Evolutionary conservation across 306 rosid species (phyloP).

Genomic region (Prunus padus): DNA sequence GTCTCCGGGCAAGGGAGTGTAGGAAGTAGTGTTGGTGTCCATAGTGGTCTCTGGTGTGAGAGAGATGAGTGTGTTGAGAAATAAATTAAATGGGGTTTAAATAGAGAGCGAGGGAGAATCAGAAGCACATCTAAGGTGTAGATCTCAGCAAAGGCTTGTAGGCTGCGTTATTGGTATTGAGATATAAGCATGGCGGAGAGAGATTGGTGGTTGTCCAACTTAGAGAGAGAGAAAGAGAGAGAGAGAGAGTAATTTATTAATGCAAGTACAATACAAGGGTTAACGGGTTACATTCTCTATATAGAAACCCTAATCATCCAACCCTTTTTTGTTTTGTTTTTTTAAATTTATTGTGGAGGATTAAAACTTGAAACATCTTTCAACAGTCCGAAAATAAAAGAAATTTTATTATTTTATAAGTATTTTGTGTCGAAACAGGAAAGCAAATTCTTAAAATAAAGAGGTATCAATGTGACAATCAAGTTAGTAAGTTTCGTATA

Average conservation of each 20-base stretch:
- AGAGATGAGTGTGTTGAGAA: neutral
- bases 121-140: too few species aligned
- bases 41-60: neutral
- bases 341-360: too few species aligned
- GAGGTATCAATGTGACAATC: neutral
- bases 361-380: too few species aligned
- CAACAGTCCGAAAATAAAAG: accelerated
- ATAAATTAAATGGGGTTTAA: neutral
- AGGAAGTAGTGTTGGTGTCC: conserved; percentile 29
- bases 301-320: neutral
- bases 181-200: too few species aligned
- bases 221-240: neutral
- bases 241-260: neutral
- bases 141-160: conserved; percentile 1
- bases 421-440: neutral
- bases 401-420: neutral
- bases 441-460: neutral
- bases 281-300: too few species aligned
- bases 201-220: conserved; percentile 37
- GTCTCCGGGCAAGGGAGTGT: conserved; percentile 40
- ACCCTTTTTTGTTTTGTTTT: too few species aligned
- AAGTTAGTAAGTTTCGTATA: neutral
- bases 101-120: neutral
- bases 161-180: neutral
- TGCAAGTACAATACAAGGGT: neutral